Conservation (phyloP, 129 eudicot genomes). For the Ambrosia artemisiifolia region DNA sequence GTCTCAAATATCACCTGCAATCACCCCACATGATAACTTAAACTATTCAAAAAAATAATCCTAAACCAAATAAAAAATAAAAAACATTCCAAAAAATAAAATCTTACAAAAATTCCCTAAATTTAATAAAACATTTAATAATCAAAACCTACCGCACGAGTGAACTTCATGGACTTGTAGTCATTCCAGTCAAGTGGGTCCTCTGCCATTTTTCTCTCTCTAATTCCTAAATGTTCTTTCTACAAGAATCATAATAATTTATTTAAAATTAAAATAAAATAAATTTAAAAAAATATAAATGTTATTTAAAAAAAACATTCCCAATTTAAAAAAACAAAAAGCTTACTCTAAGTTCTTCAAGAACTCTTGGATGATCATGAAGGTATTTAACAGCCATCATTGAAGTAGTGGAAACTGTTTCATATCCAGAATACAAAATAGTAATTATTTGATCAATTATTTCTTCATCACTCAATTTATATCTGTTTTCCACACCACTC, state of each 20-base stretch:
- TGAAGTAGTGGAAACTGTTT: conserved; percentile 96
- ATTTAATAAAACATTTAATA: conserved; percentile 2
- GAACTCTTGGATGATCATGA: conserved; percentile 92
- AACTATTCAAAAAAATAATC: not conserved
- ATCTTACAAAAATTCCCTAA: conserved; percentile 13
- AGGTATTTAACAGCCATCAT: conserved; percentile 99
- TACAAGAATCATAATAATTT: conserved; percentile 16
- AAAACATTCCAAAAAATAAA: conserved; percentile 15
- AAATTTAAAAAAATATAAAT: too few species aligned
- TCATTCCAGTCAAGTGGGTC: conserved; percentile 87
- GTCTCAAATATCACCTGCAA: conserved; percentile 95
- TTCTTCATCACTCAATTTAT: conserved; percentile 82
- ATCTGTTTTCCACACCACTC: conserved; percentile 59
- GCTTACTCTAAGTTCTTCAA: conserved; percentile 91
- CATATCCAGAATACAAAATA: conserved; percentile 91
- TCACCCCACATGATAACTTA: conserved; percentile 17
- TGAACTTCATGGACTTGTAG: conserved; percentile 89
- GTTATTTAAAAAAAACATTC: not conserved
- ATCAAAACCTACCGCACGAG: conserved; percentile 85
- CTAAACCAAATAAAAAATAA: not conserved
- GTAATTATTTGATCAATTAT: conserved; percentile 92
- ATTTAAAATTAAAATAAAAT: too few species aligned
- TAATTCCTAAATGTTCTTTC: conserved; percentile 95
- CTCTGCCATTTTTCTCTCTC: conserved; percentile 70
- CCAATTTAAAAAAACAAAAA: not conserved